phyloP scores from a whole-genome alignment of 306 rosid species.

The Gillenia trifoliata region DNA sequence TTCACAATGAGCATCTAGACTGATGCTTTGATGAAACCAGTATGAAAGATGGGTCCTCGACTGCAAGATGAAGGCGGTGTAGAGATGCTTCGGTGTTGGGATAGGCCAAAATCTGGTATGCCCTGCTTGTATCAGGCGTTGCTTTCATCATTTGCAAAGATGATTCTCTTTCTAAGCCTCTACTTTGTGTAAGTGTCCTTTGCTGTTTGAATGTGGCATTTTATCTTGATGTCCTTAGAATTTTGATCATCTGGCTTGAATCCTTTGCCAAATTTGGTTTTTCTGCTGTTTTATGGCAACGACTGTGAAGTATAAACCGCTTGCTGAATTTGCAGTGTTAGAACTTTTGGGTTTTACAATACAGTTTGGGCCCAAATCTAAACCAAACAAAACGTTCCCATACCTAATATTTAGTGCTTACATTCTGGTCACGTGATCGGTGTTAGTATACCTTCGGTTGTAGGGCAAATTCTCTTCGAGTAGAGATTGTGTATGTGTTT shows the following conservation, averaged over 20 bases:
- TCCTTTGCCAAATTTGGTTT: not conserved
- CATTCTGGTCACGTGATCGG: too few relatives aligned
- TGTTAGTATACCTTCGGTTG: too few relatives aligned
- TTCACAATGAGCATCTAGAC: not conserved
- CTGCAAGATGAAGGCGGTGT: not conserved
- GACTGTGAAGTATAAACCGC: not conserved
- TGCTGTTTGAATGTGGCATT: not conserved
- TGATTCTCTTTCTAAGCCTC: not conserved
- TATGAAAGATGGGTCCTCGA: not conserved
- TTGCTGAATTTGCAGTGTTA: not conserved
- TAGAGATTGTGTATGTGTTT: too few relatives aligned
- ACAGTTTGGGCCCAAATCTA: too few relatives aligned
- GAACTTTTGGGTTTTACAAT: not conserved
- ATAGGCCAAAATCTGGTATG: not conserved
- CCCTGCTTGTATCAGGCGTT: not conserved
- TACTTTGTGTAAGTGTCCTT: not conserved
- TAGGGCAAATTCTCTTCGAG: too few relatives aligned
- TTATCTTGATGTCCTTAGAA: not conserved
- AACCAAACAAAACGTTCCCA: too few relatives aligned
- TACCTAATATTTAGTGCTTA: too few relatives aligned
- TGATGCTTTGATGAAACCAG: not conserved
- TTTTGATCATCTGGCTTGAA: not conserved
- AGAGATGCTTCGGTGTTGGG: not conserved
- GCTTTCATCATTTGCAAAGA: constrained; percentile 2
- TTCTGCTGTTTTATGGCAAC: not conserved